Percentiles rank a stretch among this genome's conserved stretches.
These are phyloP conservation scores for Zoysia japonica DNA, from an alignment of 176 grass and related monocot species.

Conservation along the genomic window DNA sequence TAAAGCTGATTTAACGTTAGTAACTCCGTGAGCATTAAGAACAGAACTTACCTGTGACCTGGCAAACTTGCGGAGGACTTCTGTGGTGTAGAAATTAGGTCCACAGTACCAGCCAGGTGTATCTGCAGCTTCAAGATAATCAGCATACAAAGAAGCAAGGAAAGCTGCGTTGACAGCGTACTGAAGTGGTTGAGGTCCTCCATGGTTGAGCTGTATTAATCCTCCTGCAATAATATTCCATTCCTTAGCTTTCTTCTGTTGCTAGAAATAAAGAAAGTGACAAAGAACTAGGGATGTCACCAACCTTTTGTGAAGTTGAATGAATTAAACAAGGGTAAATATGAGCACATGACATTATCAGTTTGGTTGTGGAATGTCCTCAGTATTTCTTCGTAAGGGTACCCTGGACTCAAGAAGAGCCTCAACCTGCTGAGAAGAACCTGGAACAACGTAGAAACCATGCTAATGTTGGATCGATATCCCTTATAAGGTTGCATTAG, in stretches of 20 bases:
- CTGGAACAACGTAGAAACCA: conserved; percentile 50
- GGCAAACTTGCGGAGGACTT: conserved; percentile 85
- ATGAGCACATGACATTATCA: conserved; percentile 85
- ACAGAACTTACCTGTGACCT: conserved; percentile 61
- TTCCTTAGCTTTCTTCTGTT: conserved; percentile 27
- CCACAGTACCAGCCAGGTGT: conserved; percentile 96
- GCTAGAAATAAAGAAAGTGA: conserved; percentile 5
- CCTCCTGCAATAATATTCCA: conserved; percentile 58
- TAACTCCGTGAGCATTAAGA: conserved; percentile 27
- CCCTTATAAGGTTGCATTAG: conserved; percentile 11
- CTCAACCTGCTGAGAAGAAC: conserved; percentile 89
- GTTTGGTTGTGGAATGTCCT: conserved; percentile 93
- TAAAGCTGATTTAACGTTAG: background rate
- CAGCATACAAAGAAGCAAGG: conserved; percentile 76
- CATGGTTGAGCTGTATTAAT: conserved; percentile 91
- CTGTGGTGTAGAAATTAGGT: conserved; percentile 84
- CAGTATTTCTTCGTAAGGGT: conserved; percentile 94
- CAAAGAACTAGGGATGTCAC: conserved; percentile 19
- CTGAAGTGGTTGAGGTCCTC: conserved; percentile 84
- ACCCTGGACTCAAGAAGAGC: conserved; percentile 85
- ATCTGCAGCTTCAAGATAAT: conserved; percentile 83
- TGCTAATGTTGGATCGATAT: conserved; percentile 28
- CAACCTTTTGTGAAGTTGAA: conserved; percentile 95
- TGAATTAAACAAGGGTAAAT: conserved; percentile 63
- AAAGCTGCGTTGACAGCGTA: conserved; percentile 91